Conservation (phyloP, 1,284 basidiomycete species). For the Ustilago cynodontis region DNA sequence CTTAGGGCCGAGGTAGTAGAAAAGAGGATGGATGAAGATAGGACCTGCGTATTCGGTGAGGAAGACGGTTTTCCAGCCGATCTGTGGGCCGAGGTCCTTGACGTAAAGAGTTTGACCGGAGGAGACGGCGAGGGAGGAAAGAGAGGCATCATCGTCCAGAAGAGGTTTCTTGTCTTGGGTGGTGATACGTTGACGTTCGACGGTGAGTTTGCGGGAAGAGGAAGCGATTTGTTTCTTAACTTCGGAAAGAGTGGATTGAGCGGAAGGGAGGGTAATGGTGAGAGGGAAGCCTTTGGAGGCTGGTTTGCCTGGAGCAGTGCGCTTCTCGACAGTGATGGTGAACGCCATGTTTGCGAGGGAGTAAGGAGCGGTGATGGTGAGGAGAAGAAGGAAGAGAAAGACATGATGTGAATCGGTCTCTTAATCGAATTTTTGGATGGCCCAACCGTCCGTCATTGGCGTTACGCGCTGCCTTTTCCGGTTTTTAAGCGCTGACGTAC, state of each 20-base stretch:
- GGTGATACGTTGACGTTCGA: conserved; percentile 64
- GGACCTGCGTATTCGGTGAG: conserved; percentile 76
- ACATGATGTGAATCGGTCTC: background rate
- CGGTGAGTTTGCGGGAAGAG: conserved; percentile 40
- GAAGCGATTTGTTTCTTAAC: conserved; percentile 60
- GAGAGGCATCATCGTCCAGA: conserved; percentile 57
- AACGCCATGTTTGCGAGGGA: conserved; percentile 33
- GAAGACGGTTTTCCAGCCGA: conserved; percentile 69
- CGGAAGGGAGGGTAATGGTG: conserved; percentile 36
- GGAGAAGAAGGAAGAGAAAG: conserved; percentile 5
- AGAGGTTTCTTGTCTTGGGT: conserved; percentile 60
- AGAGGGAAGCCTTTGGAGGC: conserved; percentile 58
- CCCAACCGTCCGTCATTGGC: conserved; percentile 5
- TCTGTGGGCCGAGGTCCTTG: conserved; percentile 68
- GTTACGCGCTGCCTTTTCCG: background rate
- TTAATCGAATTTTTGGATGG: background rate
- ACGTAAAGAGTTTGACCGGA: conserved; percentile 57
- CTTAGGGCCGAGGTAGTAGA: conserved; percentile 80
- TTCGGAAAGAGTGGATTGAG: conserved; percentile 52
- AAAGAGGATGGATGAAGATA: conserved; percentile 87
- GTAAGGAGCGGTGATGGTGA: background rate
- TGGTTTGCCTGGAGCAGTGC: conserved; percentile 48
- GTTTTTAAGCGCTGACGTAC: conserved; percentile 2
- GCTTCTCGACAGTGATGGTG: conserved; percentile 50
- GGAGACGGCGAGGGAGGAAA: conserved; percentile 44